Percentiles rank a stretch among this genome's conserved stretches.
Evolutionary conservation across 345 rosid genomes (phyloP).

Genomic region (Draba incana): DNA sequence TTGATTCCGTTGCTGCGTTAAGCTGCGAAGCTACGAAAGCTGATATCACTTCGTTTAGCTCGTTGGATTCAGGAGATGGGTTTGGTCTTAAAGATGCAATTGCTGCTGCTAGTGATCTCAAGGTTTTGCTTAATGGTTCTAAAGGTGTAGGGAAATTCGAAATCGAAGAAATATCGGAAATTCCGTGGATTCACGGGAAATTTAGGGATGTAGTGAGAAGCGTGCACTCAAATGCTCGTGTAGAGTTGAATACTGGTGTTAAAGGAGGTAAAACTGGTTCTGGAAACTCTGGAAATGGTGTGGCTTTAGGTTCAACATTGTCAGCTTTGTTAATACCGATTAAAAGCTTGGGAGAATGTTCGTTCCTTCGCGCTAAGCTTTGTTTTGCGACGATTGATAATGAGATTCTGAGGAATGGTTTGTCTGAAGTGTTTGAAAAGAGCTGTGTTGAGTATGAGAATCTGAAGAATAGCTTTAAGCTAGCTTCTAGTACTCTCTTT

Average conservation of each 20-base stretch:
- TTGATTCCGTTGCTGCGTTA: conserved; percentile 68
- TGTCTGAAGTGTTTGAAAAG: conserved; percentile 43
- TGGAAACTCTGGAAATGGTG: conserved; percentile 35
- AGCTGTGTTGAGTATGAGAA: conserved; percentile 32
- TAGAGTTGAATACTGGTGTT: conserved; percentile 55
- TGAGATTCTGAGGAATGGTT: conserved; percentile 44
- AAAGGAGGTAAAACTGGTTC: conserved; percentile 43
- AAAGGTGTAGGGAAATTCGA: conserved; percentile 54
- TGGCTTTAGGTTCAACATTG: conserved; percentile 44
- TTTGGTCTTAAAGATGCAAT: conserved; percentile 62
- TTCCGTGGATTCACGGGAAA: conserved; percentile 60
- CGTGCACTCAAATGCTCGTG: conserved; percentile 56
- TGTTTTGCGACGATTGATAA: conserved; percentile 46
- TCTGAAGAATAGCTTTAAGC: conserved; percentile 40
- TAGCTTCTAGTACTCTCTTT: conserved; percentile 42
- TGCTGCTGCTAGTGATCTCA: conserved; percentile 72
- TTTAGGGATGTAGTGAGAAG: conserved; percentile 62
- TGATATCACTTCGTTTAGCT: conserved; percentile 53
- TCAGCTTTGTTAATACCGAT: conserved; percentile 50
- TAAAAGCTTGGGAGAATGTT: conserved; percentile 55
- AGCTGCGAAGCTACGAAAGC: conserved; percentile 72
- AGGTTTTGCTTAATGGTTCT: conserved; percentile 72
- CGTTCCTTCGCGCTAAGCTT: conserved; percentile 51
- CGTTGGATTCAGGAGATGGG: conserved; percentile 67
- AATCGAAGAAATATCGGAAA: conserved; percentile 48